A percentile compares a stretch with the other conserved stretches of the same genome.
phyloP scores from a whole-genome alignment of 345 rosid genomes.

The Laguncularia racemosa region DNA sequence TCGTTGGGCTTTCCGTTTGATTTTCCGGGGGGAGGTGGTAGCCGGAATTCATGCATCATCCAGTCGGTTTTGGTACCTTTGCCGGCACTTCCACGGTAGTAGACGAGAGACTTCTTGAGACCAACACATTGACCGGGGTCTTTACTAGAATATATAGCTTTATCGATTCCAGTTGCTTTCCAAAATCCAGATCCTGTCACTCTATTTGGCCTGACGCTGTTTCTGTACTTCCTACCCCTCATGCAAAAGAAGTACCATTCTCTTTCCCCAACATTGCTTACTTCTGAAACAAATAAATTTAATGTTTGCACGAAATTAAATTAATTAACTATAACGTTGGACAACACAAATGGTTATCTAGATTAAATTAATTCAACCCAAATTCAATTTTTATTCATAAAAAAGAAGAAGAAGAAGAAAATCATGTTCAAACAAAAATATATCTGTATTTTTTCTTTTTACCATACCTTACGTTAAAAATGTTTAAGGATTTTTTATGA shows the following conservation, averaged over 20 bases:
- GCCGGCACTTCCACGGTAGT: constrained; percentile 16
- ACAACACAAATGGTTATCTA: not conserved
- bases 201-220: constrained; percentile 20
- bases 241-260: constrained; percentile 21
- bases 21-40: constrained; percentile 11
- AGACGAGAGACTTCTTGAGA: constrained; percentile 22
- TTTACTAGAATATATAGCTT: constrained; percentile 8
- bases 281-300: constrained; percentile 3
- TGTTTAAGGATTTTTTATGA: too few species aligned
- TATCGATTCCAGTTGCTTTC: constrained; percentile 24
- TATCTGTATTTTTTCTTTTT: too few species aligned
- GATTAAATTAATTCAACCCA: too few species aligned
- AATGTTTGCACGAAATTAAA: not conserved
- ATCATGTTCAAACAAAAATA: too few species aligned
- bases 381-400: too few species aligned
- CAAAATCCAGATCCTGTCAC: constrained; percentile 23
- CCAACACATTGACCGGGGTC: constrained; percentile 11
- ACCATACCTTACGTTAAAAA: too few species aligned
- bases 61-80: constrained; percentile 21
- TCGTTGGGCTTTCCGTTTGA: not conserved
- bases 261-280: not conserved
- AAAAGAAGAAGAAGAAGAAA: too few species aligned
- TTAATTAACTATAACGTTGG: not conserved
- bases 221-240: constrained; percentile 20
- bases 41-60: constrained; percentile 28